Conservation (phyloP, 1,139 yeast species). For the Torulaspora pretoriensis region DNA sequence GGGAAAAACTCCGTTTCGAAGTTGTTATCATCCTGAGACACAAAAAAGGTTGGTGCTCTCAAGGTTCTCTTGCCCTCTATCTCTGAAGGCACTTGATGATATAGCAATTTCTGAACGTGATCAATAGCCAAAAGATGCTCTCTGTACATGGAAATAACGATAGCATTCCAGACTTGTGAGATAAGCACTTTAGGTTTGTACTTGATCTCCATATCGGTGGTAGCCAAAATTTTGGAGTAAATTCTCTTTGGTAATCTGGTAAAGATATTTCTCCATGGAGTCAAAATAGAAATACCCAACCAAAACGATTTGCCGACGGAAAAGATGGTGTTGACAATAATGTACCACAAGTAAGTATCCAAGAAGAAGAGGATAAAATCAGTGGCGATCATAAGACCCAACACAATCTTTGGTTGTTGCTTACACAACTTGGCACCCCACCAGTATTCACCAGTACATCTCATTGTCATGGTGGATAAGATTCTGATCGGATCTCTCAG, state of each 20-base stretch:
- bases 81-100: conserved; percentile 97
- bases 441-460: conserved; percentile 90
- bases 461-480: conserved; percentile 58
- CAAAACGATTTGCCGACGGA: conserved; percentile 97
- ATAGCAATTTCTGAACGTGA: conserved; percentile 92
- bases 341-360: conserved; percentile 99
- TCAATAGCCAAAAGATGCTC: conserved; percentile 96
- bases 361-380: conserved; percentile 93
- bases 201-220: conserved; percentile 98
- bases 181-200: conserved; percentile 97
- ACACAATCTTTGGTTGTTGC: conserved; percentile 80
- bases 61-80: conserved; percentile 97
- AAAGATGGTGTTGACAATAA: conserved; percentile 87
- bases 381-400: conserved; percentile 88
- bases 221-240: conserved; percentile 93
- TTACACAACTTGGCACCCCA: conserved; percentile 69
- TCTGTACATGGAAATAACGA: conserved; percentile 97
- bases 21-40: conserved; percentile 94
- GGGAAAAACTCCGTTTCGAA: conserved; percentile 96
- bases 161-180: conserved; percentile 98
- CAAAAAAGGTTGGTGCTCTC: conserved; percentile 98
- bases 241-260: conserved; percentile 97
- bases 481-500: conserved; percentile 91
- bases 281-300: conserved; percentile 95
- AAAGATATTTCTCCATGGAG: conserved; percentile 99